These are phyloP conservation scores for Larix sibirica DNA, from an alignment of 83 land plant species.

Conservation along the genomic window DNA sequence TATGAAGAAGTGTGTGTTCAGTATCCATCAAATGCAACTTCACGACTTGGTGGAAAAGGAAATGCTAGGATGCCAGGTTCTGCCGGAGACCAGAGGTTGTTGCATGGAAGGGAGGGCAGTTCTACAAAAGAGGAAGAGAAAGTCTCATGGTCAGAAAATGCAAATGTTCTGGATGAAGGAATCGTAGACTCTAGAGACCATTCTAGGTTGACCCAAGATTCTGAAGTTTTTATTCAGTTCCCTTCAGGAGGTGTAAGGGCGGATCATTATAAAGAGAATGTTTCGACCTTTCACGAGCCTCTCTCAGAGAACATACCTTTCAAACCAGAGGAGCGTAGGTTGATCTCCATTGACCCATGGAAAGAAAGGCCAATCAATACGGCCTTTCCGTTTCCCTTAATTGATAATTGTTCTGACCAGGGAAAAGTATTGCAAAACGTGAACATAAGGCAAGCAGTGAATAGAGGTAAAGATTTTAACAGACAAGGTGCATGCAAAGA, in stretches of 20 bases:
- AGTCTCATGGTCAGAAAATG: slow-evolving; percentile 20
- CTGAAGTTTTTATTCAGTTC: slow-evolving; percentile 17
- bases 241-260: neutral
- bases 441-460: slow-evolving; percentile 15
- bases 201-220: slow-evolving; percentile 22
- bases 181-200: slow-evolving; percentile 17
- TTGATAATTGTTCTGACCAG: slow-evolving; percentile 25
- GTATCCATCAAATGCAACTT: neutral
- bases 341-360: slow-evolving; percentile 24
- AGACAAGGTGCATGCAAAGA: slow-evolving; percentile 21
- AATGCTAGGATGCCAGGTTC: slow-evolving; percentile 8
- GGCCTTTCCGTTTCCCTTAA: slow-evolving; percentile 35
- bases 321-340: slow-evolving; percentile 21
- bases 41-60: slow-evolving; percentile 4
- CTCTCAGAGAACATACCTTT: slow-evolving; percentile 31
- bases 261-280: neutral
- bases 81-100: neutral
- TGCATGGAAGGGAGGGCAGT: neutral
- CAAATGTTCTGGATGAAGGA: slow-evolving; percentile 20
- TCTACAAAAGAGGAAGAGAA: slow-evolving; percentile 19
- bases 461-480: slow-evolving; percentile 28
- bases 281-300: slow-evolving; percentile 20
- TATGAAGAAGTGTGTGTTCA: neutral
- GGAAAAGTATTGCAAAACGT: slow-evolving; percentile 9
- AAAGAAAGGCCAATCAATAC: slow-evolving; percentile 47